phyloP scores from a whole-genome alignment of 768 basidiomycete genomes.

The Lentinula aciculospora region DNA sequence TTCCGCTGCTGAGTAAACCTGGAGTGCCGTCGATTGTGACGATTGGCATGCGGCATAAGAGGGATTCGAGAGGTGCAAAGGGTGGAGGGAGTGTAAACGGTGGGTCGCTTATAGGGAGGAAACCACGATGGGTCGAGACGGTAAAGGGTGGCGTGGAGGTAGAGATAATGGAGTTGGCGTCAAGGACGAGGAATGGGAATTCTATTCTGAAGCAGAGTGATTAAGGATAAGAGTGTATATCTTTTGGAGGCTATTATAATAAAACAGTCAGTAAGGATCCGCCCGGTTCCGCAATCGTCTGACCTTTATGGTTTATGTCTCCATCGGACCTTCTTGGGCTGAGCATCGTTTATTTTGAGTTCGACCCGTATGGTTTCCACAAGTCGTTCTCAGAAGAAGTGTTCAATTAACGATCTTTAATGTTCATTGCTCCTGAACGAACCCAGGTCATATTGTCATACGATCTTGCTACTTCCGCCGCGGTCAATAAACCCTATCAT shows the following conservation, averaged over 20 bases:
- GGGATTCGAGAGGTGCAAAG: conserved; percentile 20
- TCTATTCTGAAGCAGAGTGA: no score
- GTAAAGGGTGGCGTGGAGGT: conserved; percentile 16
- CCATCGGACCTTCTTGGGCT: not conserved
- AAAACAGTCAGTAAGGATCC: not conserved
- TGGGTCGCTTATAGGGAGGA: conserved; percentile 22
- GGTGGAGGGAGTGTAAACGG: conserved; percentile 17
- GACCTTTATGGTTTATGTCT: not conserved
- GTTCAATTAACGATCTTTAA: no score
- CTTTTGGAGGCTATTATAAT: conserved; percentile 5
- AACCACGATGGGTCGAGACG: conserved; percentile 18
- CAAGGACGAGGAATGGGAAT: conserved; percentile 10
- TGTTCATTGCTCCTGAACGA: no score
- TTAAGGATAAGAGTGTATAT: no score
- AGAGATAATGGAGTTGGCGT: conserved; percentile 6
- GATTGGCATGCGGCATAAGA: conserved; percentile 26
- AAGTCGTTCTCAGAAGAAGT: not conserved
- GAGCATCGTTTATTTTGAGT: not conserved
- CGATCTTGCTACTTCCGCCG: no score
- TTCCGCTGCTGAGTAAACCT: conserved; percentile 20
- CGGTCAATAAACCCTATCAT: no score
- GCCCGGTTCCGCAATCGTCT: not conserved
- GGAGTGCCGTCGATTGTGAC: conserved; percentile 20
- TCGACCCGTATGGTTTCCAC: not conserved
- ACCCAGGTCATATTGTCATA: no score